Evolutionary conservation across 2,329 filamentous ascomycete genomes (phyloP).

Genomic region (Tolypocladium cylindrosporum): DNA sequence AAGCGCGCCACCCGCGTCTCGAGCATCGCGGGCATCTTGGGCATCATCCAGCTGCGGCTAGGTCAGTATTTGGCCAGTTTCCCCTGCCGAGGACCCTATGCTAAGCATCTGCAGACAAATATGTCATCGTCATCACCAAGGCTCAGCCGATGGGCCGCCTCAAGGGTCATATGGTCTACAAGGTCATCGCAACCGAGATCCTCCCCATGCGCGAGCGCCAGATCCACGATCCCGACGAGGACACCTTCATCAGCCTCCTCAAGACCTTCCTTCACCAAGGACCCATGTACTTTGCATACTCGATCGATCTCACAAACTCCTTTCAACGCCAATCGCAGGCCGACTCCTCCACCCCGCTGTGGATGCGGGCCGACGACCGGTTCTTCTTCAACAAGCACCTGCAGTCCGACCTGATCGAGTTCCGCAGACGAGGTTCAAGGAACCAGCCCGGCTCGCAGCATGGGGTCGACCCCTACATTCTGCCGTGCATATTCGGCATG

Average conservation of each 20-base stretch:
- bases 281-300: constrained; percentile 98
- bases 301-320: constrained; percentile 89
- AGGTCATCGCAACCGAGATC: constrained; percentile 82
- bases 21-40: constrained; percentile 89
- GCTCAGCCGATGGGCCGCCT: constrained; percentile 81
- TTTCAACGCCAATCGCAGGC: constrained; percentile 86
- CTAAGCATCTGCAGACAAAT: constrained; percentile 56
- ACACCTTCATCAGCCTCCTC: constrained; percentile 76
- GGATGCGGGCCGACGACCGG: constrained; percentile 88
- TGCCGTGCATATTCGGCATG: constrained; percentile 95
- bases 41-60: constrained; percentile 85
- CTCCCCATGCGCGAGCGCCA: constrained; percentile 86
- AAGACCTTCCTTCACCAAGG: constrained; percentile 72
- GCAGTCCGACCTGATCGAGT: constrained; percentile 83
- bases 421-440: constrained; percentile 55
- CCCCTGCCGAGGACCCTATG: not conserved
- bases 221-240: constrained; percentile 87
- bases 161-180: constrained; percentile 95
- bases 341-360: constrained; percentile 64
- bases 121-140: constrained; percentile 94
- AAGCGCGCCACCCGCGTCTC: constrained; percentile 68
- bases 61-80: constrained; percentile 44
- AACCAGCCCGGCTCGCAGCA: constrained; percentile 61
- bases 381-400: constrained; percentile 99
- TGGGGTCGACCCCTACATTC: constrained; percentile 79